Evolutionary conservation across 192 early-diverging fungal genomes (phyloP).

Genomic region (Rhizophagus sp.): DNA sequence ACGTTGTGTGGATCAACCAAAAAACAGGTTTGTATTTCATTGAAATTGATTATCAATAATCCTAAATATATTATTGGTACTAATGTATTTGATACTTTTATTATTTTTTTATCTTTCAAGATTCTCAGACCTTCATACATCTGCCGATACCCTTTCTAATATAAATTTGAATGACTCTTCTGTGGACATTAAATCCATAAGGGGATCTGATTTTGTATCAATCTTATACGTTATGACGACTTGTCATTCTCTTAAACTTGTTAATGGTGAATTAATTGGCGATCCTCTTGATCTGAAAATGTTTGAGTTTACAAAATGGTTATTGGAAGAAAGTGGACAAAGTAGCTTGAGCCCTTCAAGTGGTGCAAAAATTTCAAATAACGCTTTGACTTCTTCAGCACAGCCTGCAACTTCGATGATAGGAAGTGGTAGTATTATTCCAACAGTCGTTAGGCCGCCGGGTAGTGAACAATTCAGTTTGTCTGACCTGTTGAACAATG

Average conservation of each 20-base stretch:
- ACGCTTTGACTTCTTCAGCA: slow-evolving; percentile 21
- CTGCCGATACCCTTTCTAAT: slow-evolving; percentile 1
- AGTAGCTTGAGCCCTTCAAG: not conserved
- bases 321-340: slow-evolving; percentile 84
- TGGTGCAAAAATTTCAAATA: not conserved
- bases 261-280: slow-evolving; percentile 86
- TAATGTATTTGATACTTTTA: not conserved
- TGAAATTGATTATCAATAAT: too few relatives aligned
- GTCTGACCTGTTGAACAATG: slow-evolving; percentile 41
- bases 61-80: not conserved
- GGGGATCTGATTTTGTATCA: slow-evolving; percentile 3
- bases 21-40: not conserved
- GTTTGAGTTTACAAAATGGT: slow-evolving; percentile 96
- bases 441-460: slow-evolving; percentile 88
- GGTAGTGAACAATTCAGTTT: slow-evolving; percentile 63
- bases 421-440: slow-evolving; percentile 52
- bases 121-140: slow-evolving; percentile 26
- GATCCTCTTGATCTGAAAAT: slow-evolving; percentile 97
- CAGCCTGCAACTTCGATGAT: slow-evolving; percentile 4
- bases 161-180: not conserved
- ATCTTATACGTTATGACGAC: slow-evolving; percentile 71
- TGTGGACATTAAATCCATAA: not conserved
- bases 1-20: slow-evolving; percentile 55
- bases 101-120: not conserved
- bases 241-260: slow-evolving; percentile 87